Conservation (phyloP, 345 rosid species). For the Passiflora organensis region DNA sequence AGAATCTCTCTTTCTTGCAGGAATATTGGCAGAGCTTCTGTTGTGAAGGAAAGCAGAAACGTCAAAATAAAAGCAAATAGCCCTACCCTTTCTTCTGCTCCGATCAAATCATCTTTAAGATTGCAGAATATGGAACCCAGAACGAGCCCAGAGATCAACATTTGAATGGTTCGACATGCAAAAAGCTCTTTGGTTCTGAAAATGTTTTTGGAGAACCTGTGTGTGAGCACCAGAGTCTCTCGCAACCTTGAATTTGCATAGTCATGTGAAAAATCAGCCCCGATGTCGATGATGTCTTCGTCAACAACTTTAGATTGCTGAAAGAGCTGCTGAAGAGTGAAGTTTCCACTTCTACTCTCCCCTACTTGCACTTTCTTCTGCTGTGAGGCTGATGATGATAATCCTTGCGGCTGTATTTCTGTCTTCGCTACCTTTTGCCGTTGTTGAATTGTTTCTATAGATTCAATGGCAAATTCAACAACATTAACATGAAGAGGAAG, state of each 20-base stretch:
- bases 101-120: conserved; percentile 48
- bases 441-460: conserved; percentile 51
- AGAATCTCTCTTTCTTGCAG: conserved; percentile 90
- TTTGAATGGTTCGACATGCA: conserved; percentile 73
- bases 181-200: conserved; percentile 82
- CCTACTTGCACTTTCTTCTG: conserved; percentile 31
- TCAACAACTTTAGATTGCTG: conserved; percentile 71
- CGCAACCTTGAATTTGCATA: conserved; percentile 63
- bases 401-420: conserved; percentile 23
- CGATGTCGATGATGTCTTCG: conserved; percentile 40
- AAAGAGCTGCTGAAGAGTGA: conserved; percentile 78
- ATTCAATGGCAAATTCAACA: conserved; percentile 81
- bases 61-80: conserved; percentile 85
- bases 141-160: conserved; percentile 76
- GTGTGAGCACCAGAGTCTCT: conserved; percentile 70
- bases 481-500: conserved; percentile 65
- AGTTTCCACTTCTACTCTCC: conserved; percentile 47
- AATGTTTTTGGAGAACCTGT: conserved; percentile 88
- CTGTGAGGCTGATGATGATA: too few relatives aligned
- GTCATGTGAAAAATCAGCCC: conserved; percentile 32
- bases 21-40: conserved; percentile 87
- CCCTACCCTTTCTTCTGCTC: conserved; percentile 84
- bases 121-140: conserved; percentile 80
- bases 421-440: conserved; percentile 11
- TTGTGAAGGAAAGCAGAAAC: conserved; percentile 73